Conservation (phyloP, 768 basidiomycete genomes). For the Krasilnikovozyma curviuscula region DNA sequence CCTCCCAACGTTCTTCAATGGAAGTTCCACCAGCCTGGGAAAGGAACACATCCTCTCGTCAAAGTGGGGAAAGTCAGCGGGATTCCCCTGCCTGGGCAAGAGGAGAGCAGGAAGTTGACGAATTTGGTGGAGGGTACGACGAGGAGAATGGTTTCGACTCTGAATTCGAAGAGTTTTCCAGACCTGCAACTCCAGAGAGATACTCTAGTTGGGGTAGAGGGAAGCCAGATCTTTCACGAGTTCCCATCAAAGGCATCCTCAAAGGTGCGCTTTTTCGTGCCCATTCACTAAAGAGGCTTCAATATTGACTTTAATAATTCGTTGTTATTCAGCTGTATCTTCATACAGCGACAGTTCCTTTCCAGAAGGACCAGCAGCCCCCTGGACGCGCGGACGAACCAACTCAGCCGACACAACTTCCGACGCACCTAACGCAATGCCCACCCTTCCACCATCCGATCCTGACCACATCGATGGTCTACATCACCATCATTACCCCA, state of each 20-base stretch:
- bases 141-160: conserved; percentile 20
- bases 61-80: conserved; percentile 26
- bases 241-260: conserved; percentile 67
- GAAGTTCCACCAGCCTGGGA: conserved; percentile 41
- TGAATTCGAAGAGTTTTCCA: conserved; percentile 14
- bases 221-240: conserved; percentile 22
- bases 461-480: conserved; percentile 67
- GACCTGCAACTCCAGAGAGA: not conserved
- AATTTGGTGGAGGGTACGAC: conserved; percentile 18
- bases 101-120: conserved; percentile 3
- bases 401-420: conserved; percentile 57
- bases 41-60: conserved; percentile 39
- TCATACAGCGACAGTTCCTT: conserved; percentile 21
- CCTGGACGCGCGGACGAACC: conserved; percentile 37
- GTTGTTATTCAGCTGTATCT: conserved; percentile 8
- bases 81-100: conserved; percentile 24
- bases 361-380: conserved; percentile 31
- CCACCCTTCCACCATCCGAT: conserved; percentile 58
- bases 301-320: not conserved
- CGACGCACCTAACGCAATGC: conserved; percentile 47
- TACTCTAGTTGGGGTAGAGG: not conserved
- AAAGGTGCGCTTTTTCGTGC: conserved; percentile 44
- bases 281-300: not conserved
- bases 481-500: conserved; percentile 7
- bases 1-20: conserved; percentile 22